Base-by-base conservation (phyloP, 2,329 filamentous ascomycete genomes). In the Cytospora schulzeri region DNA sequence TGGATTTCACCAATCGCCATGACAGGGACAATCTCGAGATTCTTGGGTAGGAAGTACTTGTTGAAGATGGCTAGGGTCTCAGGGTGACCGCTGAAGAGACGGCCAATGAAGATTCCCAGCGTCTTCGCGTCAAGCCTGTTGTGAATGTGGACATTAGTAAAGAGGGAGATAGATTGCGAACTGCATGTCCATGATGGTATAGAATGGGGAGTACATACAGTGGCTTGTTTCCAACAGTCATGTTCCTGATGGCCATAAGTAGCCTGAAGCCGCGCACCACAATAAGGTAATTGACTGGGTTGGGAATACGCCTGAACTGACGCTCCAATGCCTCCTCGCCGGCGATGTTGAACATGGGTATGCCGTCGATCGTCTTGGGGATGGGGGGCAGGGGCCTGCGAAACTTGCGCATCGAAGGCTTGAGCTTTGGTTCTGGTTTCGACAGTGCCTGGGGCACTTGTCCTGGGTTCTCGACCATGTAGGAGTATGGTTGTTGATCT, bases 391-490 rank as follows among this genome's bases (percentile, higher is more conserved):
- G n/a, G 26, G 60, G 53, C 1, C 9, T 24, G 48, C 11, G 22
- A 11, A 3, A 22, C 3, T 38, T 38, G 17, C 3, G 4, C n/a
- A 7, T 14, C 41, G 7, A 28, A 12, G 35, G 12, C 26, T 55
- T 17, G 7, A 6, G 28, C 5, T n/a, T 8, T n/a, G 19, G 53
- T n/a, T 31, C 3, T 12, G 8, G 19, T 12, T 2, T 26, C 45
- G 11, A 24, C n/a, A 48, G n/a, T 6, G 7, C 4, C 22, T 50
- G 4, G 19, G 54, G 4, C 19, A 51, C n/a, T 1, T 35, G 14
- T 3, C 63, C 54, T 24, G 63, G 54, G 22, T 62, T 50, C 22
- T 58, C 33, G 24, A 55, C 12, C 59, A 62, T 62, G 59, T 54
- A 65, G 28, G 59, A 62, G 22, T 58, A 62, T 28, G 59, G 59